Base-by-base conservation (phyloP, 2,329 filamentous ascomycete genomes). In the Tolypocladium ophioglossoides region DNA sequence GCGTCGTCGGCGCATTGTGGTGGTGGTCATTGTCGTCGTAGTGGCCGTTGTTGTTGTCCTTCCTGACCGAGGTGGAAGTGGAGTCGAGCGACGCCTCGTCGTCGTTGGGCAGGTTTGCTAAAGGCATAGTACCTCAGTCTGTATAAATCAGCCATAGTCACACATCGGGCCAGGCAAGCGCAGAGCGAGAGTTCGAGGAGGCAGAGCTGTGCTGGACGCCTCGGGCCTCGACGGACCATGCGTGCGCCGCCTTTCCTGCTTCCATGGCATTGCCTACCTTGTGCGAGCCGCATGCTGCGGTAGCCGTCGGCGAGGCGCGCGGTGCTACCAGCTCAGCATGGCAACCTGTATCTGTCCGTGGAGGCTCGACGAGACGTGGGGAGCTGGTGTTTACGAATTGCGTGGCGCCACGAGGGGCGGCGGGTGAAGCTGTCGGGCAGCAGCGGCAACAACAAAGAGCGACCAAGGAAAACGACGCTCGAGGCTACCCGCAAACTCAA, bases 111-210 rank as follows among this genome's bases (percentile, higher is more conserved):
- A 52, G 52, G 57, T 30, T 58, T 55, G 59, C 54, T 41, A 53
- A 52, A 50, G 62, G 60, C 62, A 64, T 64, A 54, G 55, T 60
- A 56, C 54, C 37, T 57, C 52, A 54, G 52, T 55, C 58, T 61
- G 52, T 14, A 16, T 11, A 48, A 35, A 39, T 61, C 54, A 60
- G 59, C 58, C 37, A 12, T n/a, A 10, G 18, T 34, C 44, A 4
- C 44, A 10, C 27, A 20, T 20, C 30, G 27, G 37, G 35, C 16
- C 30, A 47, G 27, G 34, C 16, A 37, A 34, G 34, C 32, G 37
- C 24, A 12, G 10, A 12, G 27, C 27, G 27, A 48, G 27, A 32
- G 27, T 14, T 12, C 9, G 24, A n/a, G 41, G 8, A 24, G 8
- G 16, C 24, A n/a, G 41, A 46, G 35, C 11, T 24, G 41, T n/a